Evolutionary conservation across 495 filamentous ascomycete genomes (phyloP), one percentile per base, ranked within the genome.

Genomic region (Penicillium crystallinum): DNA sequence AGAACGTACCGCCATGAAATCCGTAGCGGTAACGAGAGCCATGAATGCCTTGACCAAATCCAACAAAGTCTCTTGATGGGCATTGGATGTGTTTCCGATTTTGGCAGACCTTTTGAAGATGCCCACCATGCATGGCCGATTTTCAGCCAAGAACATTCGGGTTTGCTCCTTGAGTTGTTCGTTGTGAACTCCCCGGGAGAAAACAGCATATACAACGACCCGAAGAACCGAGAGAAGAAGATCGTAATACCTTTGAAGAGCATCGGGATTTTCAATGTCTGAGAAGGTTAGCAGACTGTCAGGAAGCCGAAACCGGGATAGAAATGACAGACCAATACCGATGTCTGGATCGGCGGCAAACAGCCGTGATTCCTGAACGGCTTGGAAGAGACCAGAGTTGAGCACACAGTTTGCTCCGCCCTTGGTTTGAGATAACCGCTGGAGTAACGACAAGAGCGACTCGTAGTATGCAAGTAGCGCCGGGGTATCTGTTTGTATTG

Each of bases 261-360:
- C 85, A 47, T 79, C 75, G 10, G 83, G 79, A 55, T 89, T 84
- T 25, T 86, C 82, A 62, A 86, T 80, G 54, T 82, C 82, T 80
- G 50, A 5, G 6, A 6, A 22, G 21, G 54, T 72, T 51, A 71
- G 63, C 29, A 40, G 40, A 29, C 7, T 5, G 30, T 2, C 10
- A 47, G 17, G 7, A 33, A 34, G 14, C 18, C 0, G 7, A 33
- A 34, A 14, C 18, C 0, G 15, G 8, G 10, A 21, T 35, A 7
- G 29, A 1, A 50, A 52, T 35, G 63, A 73, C 82, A 61, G 56
- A 88, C 85, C 84, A 54, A 91, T 78, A 22, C 91, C 90, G 52
- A 97, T 81, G 67, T 99, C 93, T 5, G 95, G 92, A 68, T 99
- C 93, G 19, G 85, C 84, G n/a, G 83, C 79, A 65, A 97, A 97